Evolutionary conservation across 1,284 basidiomycete species (phyloP), one percentile per base, ranked within the genome.

Genomic region (Moesziomyces antarcticus): DNA sequence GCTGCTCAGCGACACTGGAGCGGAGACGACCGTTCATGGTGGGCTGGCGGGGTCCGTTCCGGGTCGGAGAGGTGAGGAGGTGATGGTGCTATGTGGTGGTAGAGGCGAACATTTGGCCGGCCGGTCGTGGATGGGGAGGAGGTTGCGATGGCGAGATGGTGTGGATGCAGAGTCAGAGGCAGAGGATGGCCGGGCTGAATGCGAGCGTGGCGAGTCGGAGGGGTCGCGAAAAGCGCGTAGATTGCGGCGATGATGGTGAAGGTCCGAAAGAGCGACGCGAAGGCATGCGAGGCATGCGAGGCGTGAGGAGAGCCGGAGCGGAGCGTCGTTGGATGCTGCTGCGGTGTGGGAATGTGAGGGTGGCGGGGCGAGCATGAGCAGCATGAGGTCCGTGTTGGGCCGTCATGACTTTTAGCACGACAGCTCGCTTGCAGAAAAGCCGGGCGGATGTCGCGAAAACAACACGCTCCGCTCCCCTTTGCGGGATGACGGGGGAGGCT

Each of bases 161-260:
- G 11, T 33, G 11, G 30, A 33, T 33, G 40, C 42, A 20, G 48
- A 18, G 25, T 20, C 14, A 10, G 41, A n/a, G 35, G 45, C 20
- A n/a, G 25, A 13, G 30, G 44, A 55, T 33, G 30, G 30, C n/a
- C 18, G 11, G 45, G 16, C 8, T 27, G 35, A n/a, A 27, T 13
- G 44, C 21, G 30, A 44, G 30, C 21, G 18, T 22, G 56, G 8
- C 24, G 27, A 6, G 27, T 21, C 16, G 10, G 33, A 24, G 49
- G 16, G 42, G 24, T 27, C 30, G 47, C 41, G 14, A 37, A 7
- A 6, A 48, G 30, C 48, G 48, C 47, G 27, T 56, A 50, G 24
- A 56, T 18, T 37, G 30, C 24, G 44, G 42, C 22, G 52, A 40
- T 42, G 54, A 35, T 56, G 47, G 54, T 20, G 22, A 33, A 11